phyloP scores from a whole-genome alignment of 2,329 filamentous ascomycete genomes.

The Botrytis fabae region DNA sequence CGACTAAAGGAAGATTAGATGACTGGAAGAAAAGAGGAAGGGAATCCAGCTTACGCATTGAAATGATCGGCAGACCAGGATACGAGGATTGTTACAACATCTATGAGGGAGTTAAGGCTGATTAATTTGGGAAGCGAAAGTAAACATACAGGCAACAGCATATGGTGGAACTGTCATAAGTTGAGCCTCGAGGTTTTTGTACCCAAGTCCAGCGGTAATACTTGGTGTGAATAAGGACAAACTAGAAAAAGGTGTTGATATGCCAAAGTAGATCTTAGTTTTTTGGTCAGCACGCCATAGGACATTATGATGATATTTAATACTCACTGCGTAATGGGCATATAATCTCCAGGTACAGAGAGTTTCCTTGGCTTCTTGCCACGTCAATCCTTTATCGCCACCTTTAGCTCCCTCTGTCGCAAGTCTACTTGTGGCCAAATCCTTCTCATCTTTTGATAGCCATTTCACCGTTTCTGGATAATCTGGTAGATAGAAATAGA shows the following conservation, averaged over 20 bases:
- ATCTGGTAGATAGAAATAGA: constrained; percentile 50
- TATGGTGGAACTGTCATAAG: constrained; percentile 68
- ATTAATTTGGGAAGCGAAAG: not conserved
- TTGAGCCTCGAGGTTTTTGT: constrained; percentile 59
- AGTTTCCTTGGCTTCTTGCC: constrained; percentile 49
- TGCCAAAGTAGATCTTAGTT: constrained; percentile 50
- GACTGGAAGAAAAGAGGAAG: not conserved
- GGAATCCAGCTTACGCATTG: constrained; percentile 45
- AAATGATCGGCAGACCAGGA: constrained; percentile 64
- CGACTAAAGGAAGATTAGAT: constrained; percentile 37
- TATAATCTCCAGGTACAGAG: constrained; percentile 53
- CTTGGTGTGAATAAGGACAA: constrained; percentile 63
- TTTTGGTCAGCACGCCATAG: not conserved
- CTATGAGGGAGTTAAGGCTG: constrained; percentile 19
- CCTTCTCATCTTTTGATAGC: constrained; percentile 48
- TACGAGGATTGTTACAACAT: constrained; percentile 49
- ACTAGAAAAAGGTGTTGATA: constrained; percentile 57
- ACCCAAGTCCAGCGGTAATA: constrained; percentile 60
- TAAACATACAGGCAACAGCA: constrained; percentile 53
- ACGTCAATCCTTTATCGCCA: constrained; percentile 47
- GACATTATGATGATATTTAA: not conserved
- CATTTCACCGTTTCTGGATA: constrained; percentile 51
- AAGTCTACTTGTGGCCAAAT: constrained; percentile 45
- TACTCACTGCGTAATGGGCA: constrained; percentile 51
- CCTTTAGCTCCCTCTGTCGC: constrained; percentile 46